phyloP scores from a whole-genome alignment of 331 rosid genomes.

The Quercus lobata region DNA sequence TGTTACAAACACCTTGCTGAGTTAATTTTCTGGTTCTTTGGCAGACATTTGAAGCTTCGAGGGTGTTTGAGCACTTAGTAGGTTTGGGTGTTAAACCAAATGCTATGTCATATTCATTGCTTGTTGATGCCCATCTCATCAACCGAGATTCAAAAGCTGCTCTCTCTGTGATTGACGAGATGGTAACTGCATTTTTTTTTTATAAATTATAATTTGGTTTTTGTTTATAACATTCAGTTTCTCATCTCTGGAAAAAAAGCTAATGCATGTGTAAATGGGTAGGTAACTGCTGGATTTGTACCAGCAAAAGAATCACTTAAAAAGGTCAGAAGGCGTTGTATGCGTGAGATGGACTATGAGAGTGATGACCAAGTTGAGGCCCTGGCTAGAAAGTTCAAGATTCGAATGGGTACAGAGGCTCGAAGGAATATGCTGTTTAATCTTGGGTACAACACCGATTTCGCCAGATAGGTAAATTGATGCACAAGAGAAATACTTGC shows the following conservation, averaged over 20 bases:
- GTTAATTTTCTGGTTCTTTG: constrained; percentile 19
- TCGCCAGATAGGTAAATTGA: constrained; percentile 49
- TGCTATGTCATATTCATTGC: constrained; percentile 71
- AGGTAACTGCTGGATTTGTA: constrained; percentile 71
- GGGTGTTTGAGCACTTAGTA: constrained; percentile 76
- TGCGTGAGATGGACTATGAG: constrained; percentile 71
- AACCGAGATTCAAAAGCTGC: constrained; percentile 80
- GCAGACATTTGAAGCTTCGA: constrained; percentile 82
- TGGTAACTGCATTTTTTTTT: constrained; percentile 47
- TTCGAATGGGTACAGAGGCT: constrained; percentile 48
- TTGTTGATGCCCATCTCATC: constrained; percentile 81
- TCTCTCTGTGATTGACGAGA: constrained; percentile 48
- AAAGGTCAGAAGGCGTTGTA: constrained; percentile 72
- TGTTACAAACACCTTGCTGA: background rate
- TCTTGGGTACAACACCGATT: constrained; percentile 50
- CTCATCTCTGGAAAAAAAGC: constrained; percentile 4
- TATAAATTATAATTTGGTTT: background rate
- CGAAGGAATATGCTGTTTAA: constrained; percentile 64
- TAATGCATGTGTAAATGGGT: constrained; percentile 24
- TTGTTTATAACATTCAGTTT: background rate
- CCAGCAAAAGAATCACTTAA: constrained; percentile 63
- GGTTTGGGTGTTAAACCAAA: constrained; percentile 83
- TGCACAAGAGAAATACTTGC: background rate
- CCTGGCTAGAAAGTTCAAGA: constrained; percentile 40
- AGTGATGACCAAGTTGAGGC: constrained; percentile 50